Evolutionary conservation across 176 grass and related monocot species (phyloP).

Genomic region (Poa annua): DNA sequence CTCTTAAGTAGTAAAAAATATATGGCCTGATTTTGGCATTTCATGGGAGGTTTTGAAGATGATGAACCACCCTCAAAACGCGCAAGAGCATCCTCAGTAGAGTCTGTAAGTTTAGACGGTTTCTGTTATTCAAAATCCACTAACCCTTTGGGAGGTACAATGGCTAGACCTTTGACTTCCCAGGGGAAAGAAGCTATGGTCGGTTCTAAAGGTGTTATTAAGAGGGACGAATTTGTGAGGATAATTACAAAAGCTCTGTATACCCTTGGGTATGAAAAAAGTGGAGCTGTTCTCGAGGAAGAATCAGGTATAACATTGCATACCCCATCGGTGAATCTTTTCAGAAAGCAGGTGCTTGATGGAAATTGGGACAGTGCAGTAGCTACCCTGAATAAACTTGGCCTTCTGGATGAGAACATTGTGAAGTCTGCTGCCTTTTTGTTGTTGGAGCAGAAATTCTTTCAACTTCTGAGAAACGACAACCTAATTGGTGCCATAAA

Average conservation of each 20-base stretch:
- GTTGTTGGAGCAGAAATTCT: constrained; percentile 92
- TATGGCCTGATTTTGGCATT: constrained; percentile 90
- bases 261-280: constrained; percentile 89
- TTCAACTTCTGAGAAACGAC: constrained; percentile 74
- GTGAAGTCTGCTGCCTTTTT: constrained; percentile 72
- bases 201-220: constrained; percentile 84
- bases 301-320: constrained; percentile 91
- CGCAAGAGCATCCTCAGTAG: constrained; percentile 74
- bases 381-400: constrained; percentile 79
- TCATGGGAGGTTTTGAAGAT: constrained; percentile 92
- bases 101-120: constrained; percentile 55
- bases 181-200: constrained; percentile 74
- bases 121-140: constrained; percentile 52
- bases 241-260: constrained; percentile 89
- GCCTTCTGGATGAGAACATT: constrained; percentile 61
- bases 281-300: constrained; percentile 83
- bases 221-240: constrained; percentile 88
- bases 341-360: constrained; percentile 78
- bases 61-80: constrained; percentile 88
- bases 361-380: constrained; percentile 77
- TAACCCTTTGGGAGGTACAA: constrained; percentile 86
- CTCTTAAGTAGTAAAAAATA: constrained; percentile 48
- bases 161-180: constrained; percentile 86
- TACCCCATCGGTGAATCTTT: constrained; percentile 60
- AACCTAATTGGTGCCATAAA: constrained; percentile 68